A percentile compares a stretch with the other conserved stretches of the same genome.
Conservation (phyloP, 2,329 filamentous ascomycete species). For the Trichoderma atroviride region DNA sequence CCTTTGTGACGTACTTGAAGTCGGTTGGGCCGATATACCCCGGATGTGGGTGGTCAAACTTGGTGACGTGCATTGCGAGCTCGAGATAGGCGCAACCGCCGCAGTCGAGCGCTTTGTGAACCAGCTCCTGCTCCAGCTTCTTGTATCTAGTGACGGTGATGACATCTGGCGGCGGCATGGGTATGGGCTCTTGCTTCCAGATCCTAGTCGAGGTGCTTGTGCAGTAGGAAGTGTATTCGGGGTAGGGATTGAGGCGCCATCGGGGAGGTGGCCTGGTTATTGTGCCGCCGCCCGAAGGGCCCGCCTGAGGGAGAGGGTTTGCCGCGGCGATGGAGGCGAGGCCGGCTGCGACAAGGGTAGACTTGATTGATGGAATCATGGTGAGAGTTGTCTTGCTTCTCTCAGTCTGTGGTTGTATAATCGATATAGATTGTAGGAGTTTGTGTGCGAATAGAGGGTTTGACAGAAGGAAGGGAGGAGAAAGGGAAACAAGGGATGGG, state of each 20-base stretch:
- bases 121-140: background rate
- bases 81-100: background rate
- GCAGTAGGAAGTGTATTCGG: background rate
- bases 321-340: background rate
- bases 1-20: background rate
- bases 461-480: background rate
- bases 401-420: background rate
- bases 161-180: background rate
- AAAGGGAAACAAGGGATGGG: background rate
- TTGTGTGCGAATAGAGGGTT: background rate
- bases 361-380: background rate
- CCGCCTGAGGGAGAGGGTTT: background rate
- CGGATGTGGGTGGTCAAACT: background rate
- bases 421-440: background rate
- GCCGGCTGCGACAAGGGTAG: background rate
- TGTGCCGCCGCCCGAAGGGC: background rate
- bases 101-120: background rate
- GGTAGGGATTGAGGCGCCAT: background rate
- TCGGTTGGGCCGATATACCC: background rate
- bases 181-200: background rate
- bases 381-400: background rate
- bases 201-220: background rate
- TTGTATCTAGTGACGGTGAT: background rate
- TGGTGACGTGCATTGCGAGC: background rate
- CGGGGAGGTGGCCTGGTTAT: background rate